Conservation (phyloP, 768 basidiomycete genomes). For the Cantharellus anzutake region DNA sequence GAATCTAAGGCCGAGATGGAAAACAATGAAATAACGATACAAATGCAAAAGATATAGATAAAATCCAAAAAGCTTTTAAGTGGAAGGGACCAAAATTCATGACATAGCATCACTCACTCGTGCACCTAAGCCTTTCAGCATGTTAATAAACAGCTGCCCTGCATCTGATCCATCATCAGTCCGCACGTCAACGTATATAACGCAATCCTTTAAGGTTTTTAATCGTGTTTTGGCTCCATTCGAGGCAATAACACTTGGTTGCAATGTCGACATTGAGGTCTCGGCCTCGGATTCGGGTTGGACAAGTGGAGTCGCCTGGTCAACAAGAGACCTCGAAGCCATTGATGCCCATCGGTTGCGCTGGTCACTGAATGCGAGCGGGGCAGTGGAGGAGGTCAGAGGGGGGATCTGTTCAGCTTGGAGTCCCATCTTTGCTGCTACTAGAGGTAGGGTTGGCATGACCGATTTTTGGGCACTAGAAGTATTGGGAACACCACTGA, state of each 20-base stretch:
- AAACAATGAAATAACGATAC: background rate
- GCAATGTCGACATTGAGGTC: background rate
- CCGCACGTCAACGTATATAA: slow-evolving; percentile 69
- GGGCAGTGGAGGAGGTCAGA: background rate
- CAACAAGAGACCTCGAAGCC: slow-evolving; percentile 2
- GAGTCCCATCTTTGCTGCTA: background rate
- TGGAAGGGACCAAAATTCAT: background rate
- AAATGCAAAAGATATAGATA: background rate
- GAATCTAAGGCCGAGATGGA: slow-evolving; percentile 23
- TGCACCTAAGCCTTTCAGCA: slow-evolving; percentile 64
- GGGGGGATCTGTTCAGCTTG: background rate
- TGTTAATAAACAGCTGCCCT: slow-evolving; percentile 61
- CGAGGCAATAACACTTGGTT: background rate
- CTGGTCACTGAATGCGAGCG: background rate
- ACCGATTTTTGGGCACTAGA: background rate
- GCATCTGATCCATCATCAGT: slow-evolving; percentile 64
- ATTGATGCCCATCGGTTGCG: background rate
- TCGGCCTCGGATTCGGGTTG: background rate
- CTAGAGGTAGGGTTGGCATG: background rate
- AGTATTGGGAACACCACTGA: background rate
- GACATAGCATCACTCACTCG: slow-evolving; percentile 29
- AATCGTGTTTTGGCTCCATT: background rate
- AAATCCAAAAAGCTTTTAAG: background rate
- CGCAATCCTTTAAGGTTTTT: slow-evolving; percentile 46
- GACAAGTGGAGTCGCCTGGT: slow-evolving; percentile 1